phyloP scores from a whole-genome alignment of 192 early-diverging fungal species.

The Backusella liffmaniae region DNA sequence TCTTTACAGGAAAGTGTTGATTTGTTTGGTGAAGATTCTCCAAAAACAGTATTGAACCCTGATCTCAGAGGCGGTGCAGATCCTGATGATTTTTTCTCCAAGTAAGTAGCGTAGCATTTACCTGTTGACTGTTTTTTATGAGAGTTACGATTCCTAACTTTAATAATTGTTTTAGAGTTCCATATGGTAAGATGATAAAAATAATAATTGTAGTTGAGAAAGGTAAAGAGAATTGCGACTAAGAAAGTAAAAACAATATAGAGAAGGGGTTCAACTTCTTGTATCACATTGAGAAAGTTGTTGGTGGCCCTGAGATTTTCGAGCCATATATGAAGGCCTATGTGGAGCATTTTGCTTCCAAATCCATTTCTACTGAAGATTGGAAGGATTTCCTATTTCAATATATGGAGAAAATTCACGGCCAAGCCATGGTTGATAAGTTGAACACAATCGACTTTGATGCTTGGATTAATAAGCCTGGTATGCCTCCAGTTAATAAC shows the following conservation, averaged over 20 bases:
- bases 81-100: slow-evolving; percentile 80
- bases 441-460: slow-evolving; percentile 90
- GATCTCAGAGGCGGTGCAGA: slow-evolving; percentile 71
- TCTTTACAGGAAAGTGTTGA: slow-evolving; percentile 71
- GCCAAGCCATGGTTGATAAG: slow-evolving; percentile 62
- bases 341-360: slow-evolving; percentile 80
- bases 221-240: not conserved
- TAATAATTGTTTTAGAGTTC: slow-evolving; percentile 43
- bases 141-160: not conserved
- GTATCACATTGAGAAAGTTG: slow-evolving; percentile 85
- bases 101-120: not conserved
- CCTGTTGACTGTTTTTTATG: not conserved
- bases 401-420: slow-evolving; percentile 69
- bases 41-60: slow-evolving; percentile 71
- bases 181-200: slow-evolving; percentile 63
- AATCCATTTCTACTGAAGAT: slow-evolving; percentile 84
- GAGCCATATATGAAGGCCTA: slow-evolving; percentile 83
- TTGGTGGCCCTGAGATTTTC: slow-evolving; percentile 86
- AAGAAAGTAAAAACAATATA: slow-evolving; percentile 22
- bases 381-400: slow-evolving; percentile 82
- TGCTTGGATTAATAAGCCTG: slow-evolving; percentile 80
- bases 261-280: slow-evolving; percentile 97
- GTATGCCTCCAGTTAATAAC: slow-evolving; percentile 88
- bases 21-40: slow-evolving; percentile 62
- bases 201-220: not conserved